Evolutionary conservation across 106 monocot species (phyloP), one percentile per base, ranked within the genome.

Genomic region (Dendrobium nobile): DNA sequence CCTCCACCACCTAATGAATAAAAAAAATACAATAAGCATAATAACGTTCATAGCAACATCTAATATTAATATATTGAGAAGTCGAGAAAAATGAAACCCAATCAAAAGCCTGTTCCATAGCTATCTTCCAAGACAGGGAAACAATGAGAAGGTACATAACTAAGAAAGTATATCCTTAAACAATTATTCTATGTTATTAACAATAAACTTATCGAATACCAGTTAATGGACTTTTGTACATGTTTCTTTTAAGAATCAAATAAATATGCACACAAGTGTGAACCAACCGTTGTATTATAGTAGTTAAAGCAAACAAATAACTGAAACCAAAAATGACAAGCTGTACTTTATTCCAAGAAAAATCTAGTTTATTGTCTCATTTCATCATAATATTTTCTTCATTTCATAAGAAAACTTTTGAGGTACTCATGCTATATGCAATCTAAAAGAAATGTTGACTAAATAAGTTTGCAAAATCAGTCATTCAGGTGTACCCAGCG

Each of bases 1-100:
- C 91, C 80, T 95, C 95, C 76, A 93, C 91, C 65, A 95, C 95
- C 95, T 95, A 75, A 40, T 18, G 20, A 70, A 70, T 70, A 37
- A 70, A 70, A 65, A 64, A 70, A 33, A 15, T 33, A 70, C 13
- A 28, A 33, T 13, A 70, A 37, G 70, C 2, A 70, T 61, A 22
- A 4, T 61, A 13, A 22, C 22, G 22, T n/a, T 19, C 19, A 70
- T 15, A 70, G 5, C 28, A 37, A 37, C 3, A 37, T 65, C 7
- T 65, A 24, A 64, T 7, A 65, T 24, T 65, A 26, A 65, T 24
- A 65, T 65, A 24, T 65, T 65, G 64, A 26, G 26, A 65, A 65
- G 10, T 1, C 26, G 7, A 26, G 24, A 65, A 65, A 65, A 65
- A 26, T 24, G 26, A 61, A 20, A 37, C 61, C 7, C n/a, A 24